Conservation (phyloP, 345 rosid species). For the Pistacia atlantica region DNA sequence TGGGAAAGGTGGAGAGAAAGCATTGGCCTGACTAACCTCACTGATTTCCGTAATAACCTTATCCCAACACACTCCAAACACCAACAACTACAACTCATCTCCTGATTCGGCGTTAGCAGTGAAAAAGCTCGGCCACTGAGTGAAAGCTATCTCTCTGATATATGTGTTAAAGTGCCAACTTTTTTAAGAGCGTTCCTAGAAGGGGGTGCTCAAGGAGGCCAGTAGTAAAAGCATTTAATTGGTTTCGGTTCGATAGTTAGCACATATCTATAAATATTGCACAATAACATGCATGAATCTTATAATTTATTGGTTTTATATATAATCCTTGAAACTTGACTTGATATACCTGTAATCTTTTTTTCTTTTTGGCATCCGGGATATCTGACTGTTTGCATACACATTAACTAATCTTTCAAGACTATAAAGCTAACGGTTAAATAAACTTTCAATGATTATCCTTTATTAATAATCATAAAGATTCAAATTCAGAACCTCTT, state of each 20-base stretch:
- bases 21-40: constrained; percentile 37
- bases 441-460: no score
- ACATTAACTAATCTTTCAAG: no score
- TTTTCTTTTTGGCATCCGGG: no score
- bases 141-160: neutral
- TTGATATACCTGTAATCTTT: no score
- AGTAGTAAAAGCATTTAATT: constrained; percentile 22
- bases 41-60: constrained; percentile 57
- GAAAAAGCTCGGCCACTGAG: neutral
- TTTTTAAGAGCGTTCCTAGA: constrained; percentile 20
- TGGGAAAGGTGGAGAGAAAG: constrained; percentile 26
- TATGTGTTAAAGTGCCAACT: constrained; percentile 12
- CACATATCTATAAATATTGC: no score
- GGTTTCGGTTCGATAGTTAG: neutral
- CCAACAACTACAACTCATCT: constrained; percentile 10
- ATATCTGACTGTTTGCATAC: no score
- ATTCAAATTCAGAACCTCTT: no score
- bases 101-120: neutral
- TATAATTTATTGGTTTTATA: no score
- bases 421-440: no score
- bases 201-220: constrained; percentile 7
- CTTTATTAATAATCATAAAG: no score
- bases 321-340: no score
- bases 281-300: no score
- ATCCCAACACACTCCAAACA: constrained; percentile 18